Percentiles rank a stretch among this genome's conserved stretches.
These are phyloP conservation scores for Linnemannia schmuckeri DNA, from an alignment of 192 early-diverging fungal species.

Conservation along the genomic window DNA sequence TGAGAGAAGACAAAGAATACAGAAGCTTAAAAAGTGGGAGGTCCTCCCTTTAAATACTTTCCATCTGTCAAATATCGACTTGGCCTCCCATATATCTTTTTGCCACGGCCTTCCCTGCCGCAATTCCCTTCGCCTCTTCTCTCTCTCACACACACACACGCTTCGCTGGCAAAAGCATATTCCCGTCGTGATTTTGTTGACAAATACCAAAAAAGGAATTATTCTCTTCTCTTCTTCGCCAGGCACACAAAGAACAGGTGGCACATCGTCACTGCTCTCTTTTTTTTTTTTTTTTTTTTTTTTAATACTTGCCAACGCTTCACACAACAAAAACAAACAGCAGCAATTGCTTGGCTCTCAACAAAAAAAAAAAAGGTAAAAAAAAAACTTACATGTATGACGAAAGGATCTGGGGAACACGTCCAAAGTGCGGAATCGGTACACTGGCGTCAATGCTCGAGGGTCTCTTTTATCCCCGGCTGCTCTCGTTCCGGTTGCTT, in stretches of 20 bases:
- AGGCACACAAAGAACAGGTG: neutral
- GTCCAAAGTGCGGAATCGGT: neutral
- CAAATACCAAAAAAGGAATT: neutral
- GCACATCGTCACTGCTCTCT: neutral
- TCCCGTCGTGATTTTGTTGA: neutral
- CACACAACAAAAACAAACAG: neutral
- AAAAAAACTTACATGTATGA: neutral
- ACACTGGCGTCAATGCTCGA: neutral
- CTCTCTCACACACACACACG: neutral
- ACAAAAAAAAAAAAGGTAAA: neutral
- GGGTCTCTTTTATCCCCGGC: neutral
- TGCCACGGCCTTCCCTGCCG: neutral
- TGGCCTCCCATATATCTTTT: neutral
- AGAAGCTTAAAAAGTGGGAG: neutral
- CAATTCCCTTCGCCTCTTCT: neutral
- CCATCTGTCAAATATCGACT: neutral
- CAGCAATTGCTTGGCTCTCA: slow-evolving; percentile 2
- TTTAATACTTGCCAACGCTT: neutral
- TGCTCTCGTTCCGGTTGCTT: neutral
- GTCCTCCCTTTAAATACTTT: slow-evolving; percentile 7
- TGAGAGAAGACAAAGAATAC: neutral
- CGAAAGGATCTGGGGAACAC: neutral
- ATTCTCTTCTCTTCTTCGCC: neutral
- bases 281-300: neutral
- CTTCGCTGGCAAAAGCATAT: neutral